Conservation (phyloP, 352 stramenopile genomes). For the Globisporangium canariense region DNA sequence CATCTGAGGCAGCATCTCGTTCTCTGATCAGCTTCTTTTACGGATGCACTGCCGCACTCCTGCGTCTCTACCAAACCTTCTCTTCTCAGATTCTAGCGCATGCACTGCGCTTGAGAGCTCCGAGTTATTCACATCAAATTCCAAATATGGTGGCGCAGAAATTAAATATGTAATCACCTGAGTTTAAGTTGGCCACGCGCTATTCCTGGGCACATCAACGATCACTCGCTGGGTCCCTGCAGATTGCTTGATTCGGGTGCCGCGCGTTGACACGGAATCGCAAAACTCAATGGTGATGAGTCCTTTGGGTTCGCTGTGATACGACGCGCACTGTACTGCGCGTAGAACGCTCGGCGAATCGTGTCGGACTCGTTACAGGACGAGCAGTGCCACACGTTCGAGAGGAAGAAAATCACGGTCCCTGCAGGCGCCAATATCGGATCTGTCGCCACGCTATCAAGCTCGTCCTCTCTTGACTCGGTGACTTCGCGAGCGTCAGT, state of each 20-base stretch:
- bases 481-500: not conserved
- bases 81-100: too few relatives aligned
- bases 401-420: slow-evolving; percentile 62
- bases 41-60: not conserved
- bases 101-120: too few relatives aligned
- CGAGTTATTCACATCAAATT: not conserved
- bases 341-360: slow-evolving; percentile 61
- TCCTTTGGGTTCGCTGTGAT: slow-evolving; percentile 47
- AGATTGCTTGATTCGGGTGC: not conserved
- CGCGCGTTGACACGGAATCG: slow-evolving; percentile 38
- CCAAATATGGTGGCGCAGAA: not conserved
- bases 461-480: not conserved
- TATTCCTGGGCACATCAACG: slow-evolving; percentile 3
- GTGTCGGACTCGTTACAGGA: slow-evolving; percentile 46
- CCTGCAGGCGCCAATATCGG: slow-evolving; percentile 35
- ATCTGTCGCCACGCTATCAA: slow-evolving; percentile 20
- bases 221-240: not conserved
- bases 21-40: not conserved
- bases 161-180: not conserved
- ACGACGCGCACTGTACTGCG: slow-evolving; percentile 48
- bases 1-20: slow-evolving; percentile 27
- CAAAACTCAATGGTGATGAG: slow-evolving; percentile 54
- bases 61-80: not conserved
- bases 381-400: slow-evolving; percentile 72
- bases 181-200: not conserved